A percentile compares a stretch with the other conserved stretches of the same genome.
These are phyloP conservation scores for Cutaneotrichosporon cavernicola DNA, from an alignment of 1,284 basidiomycete genomes.

Conservation along the genomic window DNA sequence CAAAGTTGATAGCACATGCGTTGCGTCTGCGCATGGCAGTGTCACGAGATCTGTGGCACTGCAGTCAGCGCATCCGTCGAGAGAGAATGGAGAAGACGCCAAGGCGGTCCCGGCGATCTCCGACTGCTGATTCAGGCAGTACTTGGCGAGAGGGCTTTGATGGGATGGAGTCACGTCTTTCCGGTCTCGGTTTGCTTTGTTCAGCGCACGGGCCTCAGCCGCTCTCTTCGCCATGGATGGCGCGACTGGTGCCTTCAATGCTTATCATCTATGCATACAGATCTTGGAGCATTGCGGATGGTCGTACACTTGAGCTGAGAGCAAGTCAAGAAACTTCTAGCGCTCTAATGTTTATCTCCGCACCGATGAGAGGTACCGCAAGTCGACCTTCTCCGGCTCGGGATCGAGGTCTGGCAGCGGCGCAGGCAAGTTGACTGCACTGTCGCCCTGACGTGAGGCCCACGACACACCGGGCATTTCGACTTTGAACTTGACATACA, in stretches of 20 bases:
- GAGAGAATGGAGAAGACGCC: neutral
- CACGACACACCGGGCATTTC: slow-evolving; percentile 64
- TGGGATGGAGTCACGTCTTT: too few relatives aligned
- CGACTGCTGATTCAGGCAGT: neutral
- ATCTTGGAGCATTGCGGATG: neutral
- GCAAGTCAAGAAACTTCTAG: neutral
- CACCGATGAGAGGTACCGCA: slow-evolving; percentile 15
- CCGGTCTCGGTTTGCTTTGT: neutral
- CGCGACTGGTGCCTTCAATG: neutral
- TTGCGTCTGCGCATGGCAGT: neutral
- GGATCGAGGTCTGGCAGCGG: slow-evolving; percentile 30
- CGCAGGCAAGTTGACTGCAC: slow-evolving; percentile 28
- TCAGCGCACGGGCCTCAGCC: neutral
- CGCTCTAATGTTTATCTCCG: neutral
- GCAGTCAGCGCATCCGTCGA: neutral
- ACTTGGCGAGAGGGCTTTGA: too few relatives aligned
- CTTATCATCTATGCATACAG: slow-evolving; percentile 3
- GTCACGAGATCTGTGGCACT: neutral
- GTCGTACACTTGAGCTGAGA: neutral
- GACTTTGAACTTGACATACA: slow-evolving; percentile 75
- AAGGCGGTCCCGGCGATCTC: neutral
- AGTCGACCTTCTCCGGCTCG: slow-evolving; percentile 19
- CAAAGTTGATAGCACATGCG: neutral
- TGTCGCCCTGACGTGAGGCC: slow-evolving; percentile 33
- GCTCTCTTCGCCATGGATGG: neutral